Conservation (phyloP, 495 filamentous ascomycete genomes). For the Talaromyces proteolyticus region DNA sequence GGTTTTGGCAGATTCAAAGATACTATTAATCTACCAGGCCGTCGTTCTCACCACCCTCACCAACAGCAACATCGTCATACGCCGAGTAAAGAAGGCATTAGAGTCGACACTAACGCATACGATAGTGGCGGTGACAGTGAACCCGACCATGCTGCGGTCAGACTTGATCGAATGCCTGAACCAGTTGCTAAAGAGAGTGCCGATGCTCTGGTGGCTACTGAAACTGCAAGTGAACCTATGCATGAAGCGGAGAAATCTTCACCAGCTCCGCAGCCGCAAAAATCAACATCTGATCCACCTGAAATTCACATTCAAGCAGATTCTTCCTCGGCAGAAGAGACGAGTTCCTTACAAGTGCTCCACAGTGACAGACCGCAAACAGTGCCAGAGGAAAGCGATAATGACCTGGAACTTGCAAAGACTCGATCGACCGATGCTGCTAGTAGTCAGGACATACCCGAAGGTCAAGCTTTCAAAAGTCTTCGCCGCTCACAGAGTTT, state of each 20-base stretch:
- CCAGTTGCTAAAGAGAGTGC: neutral
- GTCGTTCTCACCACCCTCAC: constrained; percentile 38
- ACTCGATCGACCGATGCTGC: constrained; percentile 31
- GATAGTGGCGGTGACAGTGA: constrained; percentile 29
- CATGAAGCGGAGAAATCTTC: neutral
- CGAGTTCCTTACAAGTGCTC: neutral
- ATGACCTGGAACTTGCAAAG: constrained; percentile 24
- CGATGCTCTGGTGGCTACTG: neutral
- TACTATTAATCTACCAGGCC: constrained; percentile 58
- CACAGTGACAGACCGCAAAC: neutral
- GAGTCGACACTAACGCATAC: constrained; percentile 20
- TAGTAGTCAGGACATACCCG: constrained; percentile 20
- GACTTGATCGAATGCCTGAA: neutral
- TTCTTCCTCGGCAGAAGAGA: constrained; percentile 4
- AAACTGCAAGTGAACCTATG: constrained; percentile 6
- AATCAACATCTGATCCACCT: constrained; percentile 10
- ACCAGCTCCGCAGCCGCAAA: constrained; percentile 5
- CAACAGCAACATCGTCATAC: constrained; percentile 21
- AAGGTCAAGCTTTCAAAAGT: constrained; percentile 23
- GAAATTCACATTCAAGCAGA: constrained; percentile 14
- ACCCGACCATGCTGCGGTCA: constrained; percentile 11
- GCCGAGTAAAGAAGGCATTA: constrained; percentile 31
- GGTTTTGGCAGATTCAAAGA: constrained; percentile 81
- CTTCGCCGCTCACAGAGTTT: constrained; percentile 42
- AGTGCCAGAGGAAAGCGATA: constrained; percentile 19